Evolutionary conservation across 768 basidiomycete species (phyloP).

Genomic region (Boletus edulis): DNA sequence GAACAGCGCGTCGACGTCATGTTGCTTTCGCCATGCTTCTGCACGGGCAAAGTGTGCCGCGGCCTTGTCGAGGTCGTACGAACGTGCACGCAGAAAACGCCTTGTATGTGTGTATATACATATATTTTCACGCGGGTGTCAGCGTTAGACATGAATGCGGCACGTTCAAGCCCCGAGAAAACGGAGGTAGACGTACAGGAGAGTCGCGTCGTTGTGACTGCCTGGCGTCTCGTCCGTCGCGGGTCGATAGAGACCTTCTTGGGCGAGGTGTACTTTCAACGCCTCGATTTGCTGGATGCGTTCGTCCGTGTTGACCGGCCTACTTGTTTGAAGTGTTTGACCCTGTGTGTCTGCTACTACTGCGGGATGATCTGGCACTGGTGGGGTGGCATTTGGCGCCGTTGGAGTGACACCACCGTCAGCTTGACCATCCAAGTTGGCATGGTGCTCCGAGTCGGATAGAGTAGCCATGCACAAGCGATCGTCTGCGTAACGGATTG

Average conservation of each 20-base stretch:
- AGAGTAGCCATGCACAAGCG: constrained; percentile 3
- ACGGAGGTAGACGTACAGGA: constrained; percentile 50
- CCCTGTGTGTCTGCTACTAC: not conserved
- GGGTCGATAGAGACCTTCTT: constrained; percentile 52
- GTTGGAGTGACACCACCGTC: not conserved
- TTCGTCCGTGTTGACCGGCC: not conserved
- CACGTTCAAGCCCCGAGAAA: no score
- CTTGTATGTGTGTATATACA: constrained; percentile 34
- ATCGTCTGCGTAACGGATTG: not conserved
- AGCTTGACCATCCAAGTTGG: not conserved
- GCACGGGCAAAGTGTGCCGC: constrained; percentile 68
- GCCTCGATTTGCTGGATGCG: constrained; percentile 29
- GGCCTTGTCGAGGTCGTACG: constrained; percentile 60
- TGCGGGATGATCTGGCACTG: not conserved
- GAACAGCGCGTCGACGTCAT: constrained; percentile 64
- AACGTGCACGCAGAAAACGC: constrained; percentile 80
- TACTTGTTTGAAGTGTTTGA: not conserved
- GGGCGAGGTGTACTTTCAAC: constrained; percentile 53
- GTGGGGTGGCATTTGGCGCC: not conserved
- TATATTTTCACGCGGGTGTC: no score
- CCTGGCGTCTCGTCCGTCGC: constrained; percentile 32
- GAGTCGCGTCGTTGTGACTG: constrained; percentile 63
- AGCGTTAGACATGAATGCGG: no score
- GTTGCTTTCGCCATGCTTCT: constrained; percentile 64
- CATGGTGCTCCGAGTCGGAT: not conserved